Conservation (phyloP, 495 filamentous ascomycete genomes). For the Pyronema domesticum region DNA sequence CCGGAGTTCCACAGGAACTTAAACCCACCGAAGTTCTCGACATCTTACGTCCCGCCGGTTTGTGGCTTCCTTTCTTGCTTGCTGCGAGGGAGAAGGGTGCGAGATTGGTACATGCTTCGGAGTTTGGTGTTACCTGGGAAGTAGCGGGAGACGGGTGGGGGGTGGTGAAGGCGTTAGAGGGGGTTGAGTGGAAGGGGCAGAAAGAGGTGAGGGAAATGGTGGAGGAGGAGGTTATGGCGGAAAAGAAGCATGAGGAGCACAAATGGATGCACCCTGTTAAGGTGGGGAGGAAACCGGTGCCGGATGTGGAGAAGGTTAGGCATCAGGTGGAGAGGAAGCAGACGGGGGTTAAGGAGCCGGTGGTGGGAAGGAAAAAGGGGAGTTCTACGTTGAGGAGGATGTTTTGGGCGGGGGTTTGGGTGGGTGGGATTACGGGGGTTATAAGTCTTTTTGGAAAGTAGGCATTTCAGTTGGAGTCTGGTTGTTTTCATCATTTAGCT, state of each 20-base stretch:
- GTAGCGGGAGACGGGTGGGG: not conserved
- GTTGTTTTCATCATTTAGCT: no score
- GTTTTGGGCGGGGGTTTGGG: conserved; percentile 6
- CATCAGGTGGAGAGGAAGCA: not conserved
- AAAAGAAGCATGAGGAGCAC: not conserved
- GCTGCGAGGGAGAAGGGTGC: not conserved
- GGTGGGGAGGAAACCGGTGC: not conserved
- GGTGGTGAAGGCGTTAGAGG: not conserved
- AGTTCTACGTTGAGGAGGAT: not conserved
- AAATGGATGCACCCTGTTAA: not conserved
- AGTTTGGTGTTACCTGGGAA: not conserved
- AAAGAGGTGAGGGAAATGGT: not conserved
- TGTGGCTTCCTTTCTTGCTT: not conserved
- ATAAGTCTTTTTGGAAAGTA: not conserved
- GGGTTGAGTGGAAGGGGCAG: not conserved
- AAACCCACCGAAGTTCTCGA: conserved; percentile 1
- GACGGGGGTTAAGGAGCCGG: not conserved
- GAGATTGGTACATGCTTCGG: not conserved
- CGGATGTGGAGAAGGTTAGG: no score
- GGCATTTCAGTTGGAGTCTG: no score
- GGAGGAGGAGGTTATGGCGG: not conserved
- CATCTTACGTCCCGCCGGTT: not conserved
- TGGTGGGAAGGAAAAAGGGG: not conserved
- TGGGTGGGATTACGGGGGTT: conserved; percentile 1
- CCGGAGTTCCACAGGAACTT: not conserved